phyloP scores from a whole-genome alignment of 164 flowering plant genomes.

The Dillenia turbinata region DNA sequence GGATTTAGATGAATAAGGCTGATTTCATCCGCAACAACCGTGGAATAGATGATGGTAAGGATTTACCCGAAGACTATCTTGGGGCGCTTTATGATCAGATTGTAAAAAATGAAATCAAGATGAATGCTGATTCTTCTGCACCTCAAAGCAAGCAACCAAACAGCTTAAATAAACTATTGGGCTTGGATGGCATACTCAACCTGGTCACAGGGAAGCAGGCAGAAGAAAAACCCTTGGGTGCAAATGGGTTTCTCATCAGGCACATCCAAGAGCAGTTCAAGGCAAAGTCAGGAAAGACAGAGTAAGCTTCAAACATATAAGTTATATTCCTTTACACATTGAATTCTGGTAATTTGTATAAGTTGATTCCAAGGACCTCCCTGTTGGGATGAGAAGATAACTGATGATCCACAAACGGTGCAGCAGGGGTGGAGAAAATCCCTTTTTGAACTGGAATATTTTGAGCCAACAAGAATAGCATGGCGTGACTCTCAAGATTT shows the following conservation, averaged over 20 bases:
- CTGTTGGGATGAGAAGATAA: too few relatives aligned
- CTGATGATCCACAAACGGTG: too few relatives aligned
- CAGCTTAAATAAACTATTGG: constrained; percentile 79
- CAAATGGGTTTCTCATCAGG: constrained; percentile 81
- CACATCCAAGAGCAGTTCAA: constrained; percentile 96
- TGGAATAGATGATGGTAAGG: constrained; percentile 98
- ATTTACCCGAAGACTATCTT: constrained; percentile 87
- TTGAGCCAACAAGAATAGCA: too few relatives aligned
- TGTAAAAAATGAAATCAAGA: constrained; percentile 94
- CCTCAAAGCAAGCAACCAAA: constrained; percentile 87
- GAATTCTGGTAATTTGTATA: not conserved
- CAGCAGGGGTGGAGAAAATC: too few relatives aligned
- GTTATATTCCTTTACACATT: too few relatives aligned
- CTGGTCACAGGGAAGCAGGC: constrained; percentile 82
- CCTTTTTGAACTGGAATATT: too few relatives aligned
- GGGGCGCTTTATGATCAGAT: constrained; percentile 88
- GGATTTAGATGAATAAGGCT: constrained; percentile 84
- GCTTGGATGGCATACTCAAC: constrained; percentile 91
- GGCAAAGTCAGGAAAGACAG: constrained; percentile 87
- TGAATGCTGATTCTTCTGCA: constrained; percentile 75
- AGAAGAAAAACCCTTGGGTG: constrained; percentile 93
- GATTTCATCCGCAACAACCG: constrained; percentile 96
- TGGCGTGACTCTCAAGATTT: too few relatives aligned
- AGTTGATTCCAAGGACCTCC: too few relatives aligned
- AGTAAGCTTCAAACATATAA: constrained; percentile 43